These are phyloP conservation scores for Cytauxzoon felis DNA, from an alignment of 169 alveolate genomes.

Conservation along the genomic window DNA sequence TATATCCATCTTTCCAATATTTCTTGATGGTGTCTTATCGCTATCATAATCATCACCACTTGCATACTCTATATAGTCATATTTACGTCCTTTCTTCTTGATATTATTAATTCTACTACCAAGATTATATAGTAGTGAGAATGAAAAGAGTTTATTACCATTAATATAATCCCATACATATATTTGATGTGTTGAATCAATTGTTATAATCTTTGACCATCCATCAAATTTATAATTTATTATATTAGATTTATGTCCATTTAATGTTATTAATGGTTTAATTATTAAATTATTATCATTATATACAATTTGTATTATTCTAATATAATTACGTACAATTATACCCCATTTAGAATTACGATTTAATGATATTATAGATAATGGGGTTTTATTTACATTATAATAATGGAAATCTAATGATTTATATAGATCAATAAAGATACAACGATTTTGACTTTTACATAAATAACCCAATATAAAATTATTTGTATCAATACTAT, in stretches of 20 bases:
- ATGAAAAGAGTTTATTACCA: conserved; percentile 35
- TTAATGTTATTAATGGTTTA: conserved; percentile 16
- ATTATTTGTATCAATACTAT: conserved; percentile 4
- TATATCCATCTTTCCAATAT: neutral
- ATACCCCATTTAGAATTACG: conserved; percentile 55
- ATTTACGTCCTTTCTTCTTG: too few relatives aligned
- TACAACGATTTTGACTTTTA: neutral
- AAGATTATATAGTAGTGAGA: conserved; percentile 2
- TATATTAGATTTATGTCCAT: conserved; percentile 35
- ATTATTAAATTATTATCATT: neutral
- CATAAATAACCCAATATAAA: conserved; percentile 6
- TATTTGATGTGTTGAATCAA: conserved; percentile 15
- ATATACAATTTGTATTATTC: conserved; percentile 6
- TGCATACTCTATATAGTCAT: neutral
- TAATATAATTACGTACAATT: conserved; percentile 42
- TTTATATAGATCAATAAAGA: neutral
- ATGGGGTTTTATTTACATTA: conserved; percentile 49
- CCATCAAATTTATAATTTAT: conserved; percentile 47
- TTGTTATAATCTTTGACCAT: conserved; percentile 37
- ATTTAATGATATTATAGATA: conserved; percentile 12
- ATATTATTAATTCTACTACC: too few relatives aligned
- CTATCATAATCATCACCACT: neutral
- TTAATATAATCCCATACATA: conserved; percentile 52
- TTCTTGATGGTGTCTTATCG: neutral
- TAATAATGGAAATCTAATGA: neutral